Conservation (phyloP, 805 yeast species). For the Yarrowia sp. region DNA sequence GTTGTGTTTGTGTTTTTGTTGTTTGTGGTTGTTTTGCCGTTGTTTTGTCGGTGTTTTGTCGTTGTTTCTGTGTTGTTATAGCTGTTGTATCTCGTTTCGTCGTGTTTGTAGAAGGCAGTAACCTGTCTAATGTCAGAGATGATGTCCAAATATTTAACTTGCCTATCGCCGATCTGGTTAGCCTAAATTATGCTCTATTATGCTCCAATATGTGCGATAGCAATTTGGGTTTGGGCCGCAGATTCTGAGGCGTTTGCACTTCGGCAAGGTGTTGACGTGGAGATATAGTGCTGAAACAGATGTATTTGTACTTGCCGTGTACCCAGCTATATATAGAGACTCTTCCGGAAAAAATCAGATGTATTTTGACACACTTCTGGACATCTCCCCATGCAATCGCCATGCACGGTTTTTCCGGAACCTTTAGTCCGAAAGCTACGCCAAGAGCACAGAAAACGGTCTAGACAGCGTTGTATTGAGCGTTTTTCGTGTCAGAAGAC, state of each 20-base stretch:
- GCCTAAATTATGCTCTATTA: conserved; percentile 15
- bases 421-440: too few relatives aligned
- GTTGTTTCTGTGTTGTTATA: background rate
- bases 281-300: background rate
- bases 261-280: background rate
- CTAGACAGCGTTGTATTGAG: too few relatives aligned
- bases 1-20: background rate
- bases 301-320: too few relatives aligned
- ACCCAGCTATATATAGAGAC: too few relatives aligned
- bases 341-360: too few relatives aligned
- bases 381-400: too few relatives aligned
- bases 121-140: too few relatives aligned
- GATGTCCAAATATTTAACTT: conserved; percentile 18
- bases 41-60: background rate
- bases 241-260: background rate
- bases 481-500: too few relatives aligned
- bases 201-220: conserved; percentile 9
- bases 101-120: too few relatives aligned
- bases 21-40: background rate
- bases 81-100: too few relatives aligned
- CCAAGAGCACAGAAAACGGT: too few relatives aligned
- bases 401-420: background rate
- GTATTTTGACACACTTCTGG: too few relatives aligned
- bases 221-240: background rate
- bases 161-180: conserved; percentile 22